phyloP scores from a whole-genome alignment of 371 early-diverging fungal genomes.

The Mortierella sp. region DNA sequence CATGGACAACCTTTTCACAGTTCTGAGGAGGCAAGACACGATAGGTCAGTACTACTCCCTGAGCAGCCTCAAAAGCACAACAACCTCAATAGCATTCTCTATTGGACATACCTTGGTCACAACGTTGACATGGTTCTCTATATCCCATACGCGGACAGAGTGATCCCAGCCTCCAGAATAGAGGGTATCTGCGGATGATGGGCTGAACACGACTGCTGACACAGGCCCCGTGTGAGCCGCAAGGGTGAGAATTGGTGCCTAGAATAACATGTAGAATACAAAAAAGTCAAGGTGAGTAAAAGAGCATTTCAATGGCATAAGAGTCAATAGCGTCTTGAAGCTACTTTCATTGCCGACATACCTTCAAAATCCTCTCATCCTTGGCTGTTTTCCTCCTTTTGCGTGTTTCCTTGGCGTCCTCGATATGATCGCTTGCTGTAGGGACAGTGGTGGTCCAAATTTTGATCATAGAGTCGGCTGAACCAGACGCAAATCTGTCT shows the following conservation, averaged over 20 bases:
- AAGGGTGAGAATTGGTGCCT: constrained; percentile 60
- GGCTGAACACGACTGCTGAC: constrained; percentile 74
- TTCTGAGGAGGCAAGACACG: constrained; percentile 58
- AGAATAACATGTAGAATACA: neutral
- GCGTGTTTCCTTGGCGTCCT: constrained; percentile 61
- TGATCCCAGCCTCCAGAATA: constrained; percentile 95
- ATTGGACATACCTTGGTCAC: constrained; percentile 70
- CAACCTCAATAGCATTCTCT: too few relatives aligned
- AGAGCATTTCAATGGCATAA: neutral
- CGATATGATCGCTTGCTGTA: constrained; percentile 64
- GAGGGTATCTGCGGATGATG: constrained; percentile 62
- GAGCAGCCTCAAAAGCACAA: too few relatives aligned
- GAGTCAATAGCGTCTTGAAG: too few relatives aligned
- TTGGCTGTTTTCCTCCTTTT: constrained; percentile 64
- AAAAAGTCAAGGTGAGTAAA: neutral
- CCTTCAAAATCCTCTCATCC: constrained; percentile 62
- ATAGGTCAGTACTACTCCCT: neutral
- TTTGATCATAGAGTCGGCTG: constrained; percentile 82
- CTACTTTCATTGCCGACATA: too few relatives aligned
- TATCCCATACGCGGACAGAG: constrained; percentile 90
- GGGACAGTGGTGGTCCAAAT: constrained; percentile 78
- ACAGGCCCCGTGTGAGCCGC: constrained; percentile 89
- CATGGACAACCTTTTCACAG: constrained; percentile 88
- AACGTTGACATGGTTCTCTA: constrained; percentile 77
- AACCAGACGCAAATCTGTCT: constrained; percentile 81